A percentile compares a stretch with the other conserved stretches of the same genome.
phyloP scores from a whole-genome alignment of 2,329 filamentous ascomycete genomes.

The Sarocladiaceae sp. region DNA sequence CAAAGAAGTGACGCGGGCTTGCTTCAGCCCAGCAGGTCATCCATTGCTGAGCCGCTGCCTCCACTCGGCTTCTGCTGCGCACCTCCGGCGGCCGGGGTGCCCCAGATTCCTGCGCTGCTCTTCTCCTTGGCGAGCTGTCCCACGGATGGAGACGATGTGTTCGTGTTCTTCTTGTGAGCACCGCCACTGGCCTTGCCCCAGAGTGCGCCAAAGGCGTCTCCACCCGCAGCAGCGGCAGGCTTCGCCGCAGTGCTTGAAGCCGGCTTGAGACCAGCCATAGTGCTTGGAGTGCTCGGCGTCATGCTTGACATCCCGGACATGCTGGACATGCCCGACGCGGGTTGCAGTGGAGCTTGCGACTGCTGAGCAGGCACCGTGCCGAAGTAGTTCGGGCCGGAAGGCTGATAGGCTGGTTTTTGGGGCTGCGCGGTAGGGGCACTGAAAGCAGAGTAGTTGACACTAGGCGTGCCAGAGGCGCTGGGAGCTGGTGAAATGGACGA shows the following conservation, averaged over 20 bases:
- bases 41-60: slow-evolving; percentile 34
- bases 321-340: slow-evolving; percentile 19
- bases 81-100: slow-evolving; percentile 48
- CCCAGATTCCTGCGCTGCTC: slow-evolving; percentile 92
- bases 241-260: slow-evolving; percentile 45
- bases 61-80: slow-evolving; percentile 25
- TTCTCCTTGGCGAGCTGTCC: slow-evolving; percentile 98
- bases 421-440: slow-evolving; percentile 32
- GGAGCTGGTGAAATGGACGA: slow-evolving; percentile 75
- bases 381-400: slow-evolving; percentile 88
- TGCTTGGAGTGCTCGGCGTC: slow-evolving; percentile 29
- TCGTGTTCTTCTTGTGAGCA: slow-evolving; percentile 67
- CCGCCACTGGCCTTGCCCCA: slow-evolving; percentile 73
- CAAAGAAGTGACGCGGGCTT: neutral
- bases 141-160: slow-evolving; percentile 68
- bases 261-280: slow-evolving; percentile 44
- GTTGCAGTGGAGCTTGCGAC: slow-evolving; percentile 14
- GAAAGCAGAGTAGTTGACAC: slow-evolving; percentile 62
- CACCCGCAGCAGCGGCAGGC: slow-evolving; percentile 51
- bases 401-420: slow-evolving; percentile 65
- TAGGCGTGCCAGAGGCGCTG: slow-evolving; percentile 50
- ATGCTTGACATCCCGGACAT: slow-evolving; percentile 27
- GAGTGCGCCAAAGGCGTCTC: slow-evolving; percentile 85
- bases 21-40: slow-evolving; percentile 45
- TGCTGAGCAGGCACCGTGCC: slow-evolving; percentile 63